phyloP scores from a whole-genome alignment of 2,329 filamentous ascomycete genomes.

The Metarhizium guizhouense region DNA sequence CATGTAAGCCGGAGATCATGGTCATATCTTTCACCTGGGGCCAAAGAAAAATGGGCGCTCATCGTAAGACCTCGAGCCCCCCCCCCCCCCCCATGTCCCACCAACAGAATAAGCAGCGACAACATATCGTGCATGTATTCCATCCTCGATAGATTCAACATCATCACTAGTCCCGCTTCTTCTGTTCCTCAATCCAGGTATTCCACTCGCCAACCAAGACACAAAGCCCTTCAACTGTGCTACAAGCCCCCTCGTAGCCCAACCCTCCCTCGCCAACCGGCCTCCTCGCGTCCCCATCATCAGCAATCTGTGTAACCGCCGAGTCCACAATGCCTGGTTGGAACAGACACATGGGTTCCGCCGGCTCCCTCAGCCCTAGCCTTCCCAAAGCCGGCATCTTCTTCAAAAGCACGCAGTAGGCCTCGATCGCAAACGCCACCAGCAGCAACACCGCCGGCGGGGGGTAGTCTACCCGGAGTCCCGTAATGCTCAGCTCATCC shows the following conservation, averaged over 20 bases:
- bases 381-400: conserved; percentile 13
- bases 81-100: too few relatives aligned
- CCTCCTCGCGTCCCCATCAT: conserved; percentile 27
- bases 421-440: conserved; percentile 22
- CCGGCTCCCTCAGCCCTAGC: conserved; percentile 20
- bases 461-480: conserved; percentile 20
- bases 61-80: too few relatives aligned
- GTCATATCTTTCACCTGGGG: too few relatives aligned
- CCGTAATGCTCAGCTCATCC: conserved; percentile 18
- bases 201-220: conserved; percentile 34
- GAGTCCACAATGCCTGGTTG: conserved; percentile 32
- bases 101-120: too few relatives aligned
- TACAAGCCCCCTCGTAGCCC: conserved; percentile 28
- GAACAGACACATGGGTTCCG: conserved; percentile 25
- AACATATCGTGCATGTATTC: too few relatives aligned
- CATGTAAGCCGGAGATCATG: too few relatives aligned
- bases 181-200: conserved; percentile 1
- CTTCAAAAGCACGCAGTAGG: conserved; percentile 10
- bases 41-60: too few relatives aligned
- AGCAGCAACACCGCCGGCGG: conserved; percentile 28
- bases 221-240: conserved; percentile 31
- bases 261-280: conserved; percentile 30
- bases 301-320: conserved; percentile 25
- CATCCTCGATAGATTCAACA: too few relatives aligned
- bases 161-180: too few relatives aligned